Conservation (phyloP, 192 early-diverging fungal species). For the Linnemannia schmuckeri region DNA sequence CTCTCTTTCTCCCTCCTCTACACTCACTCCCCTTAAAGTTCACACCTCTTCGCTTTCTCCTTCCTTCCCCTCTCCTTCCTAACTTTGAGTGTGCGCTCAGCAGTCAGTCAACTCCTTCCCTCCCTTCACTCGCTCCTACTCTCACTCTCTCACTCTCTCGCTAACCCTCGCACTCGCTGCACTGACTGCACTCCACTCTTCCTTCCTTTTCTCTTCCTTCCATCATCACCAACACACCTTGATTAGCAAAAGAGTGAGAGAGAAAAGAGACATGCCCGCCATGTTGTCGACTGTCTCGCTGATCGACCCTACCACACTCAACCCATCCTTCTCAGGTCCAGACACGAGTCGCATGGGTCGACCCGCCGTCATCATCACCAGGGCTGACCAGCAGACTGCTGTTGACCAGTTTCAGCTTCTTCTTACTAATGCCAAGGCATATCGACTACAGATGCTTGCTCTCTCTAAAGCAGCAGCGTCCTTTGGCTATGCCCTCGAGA, state of each 20-base stretch:
- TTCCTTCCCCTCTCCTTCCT: background rate
- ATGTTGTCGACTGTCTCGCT: conserved; percentile 55
- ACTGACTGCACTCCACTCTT: background rate
- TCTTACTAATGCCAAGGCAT: conserved; percentile 58
- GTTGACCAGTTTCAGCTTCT: conserved; percentile 56
- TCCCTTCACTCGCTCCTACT: background rate
- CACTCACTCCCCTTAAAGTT: background rate
- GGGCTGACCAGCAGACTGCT: conserved; percentile 54
- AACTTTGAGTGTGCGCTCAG: background rate
- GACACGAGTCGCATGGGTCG: conserved; percentile 35
- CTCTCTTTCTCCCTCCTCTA: background rate
- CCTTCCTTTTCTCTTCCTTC: background rate
- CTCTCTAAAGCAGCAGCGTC: conserved; percentile 61
- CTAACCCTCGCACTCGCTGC: conserved; percentile 3
- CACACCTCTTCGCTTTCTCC: conserved; percentile 1
- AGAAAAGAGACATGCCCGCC: conserved; percentile 19
- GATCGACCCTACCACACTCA: conserved; percentile 49
- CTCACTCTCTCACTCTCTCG: background rate
- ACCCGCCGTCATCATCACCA: conserved; percentile 54
- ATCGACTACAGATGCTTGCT: conserved; percentile 60
- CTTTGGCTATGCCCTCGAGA: conserved; percentile 64
- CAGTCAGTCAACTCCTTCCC: background rate
- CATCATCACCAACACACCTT: background rate
- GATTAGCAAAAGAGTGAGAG: background rate
- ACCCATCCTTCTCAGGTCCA: conserved; percentile 52